Evolutionary conservation across 2,329 filamentous ascomycete genomes (phyloP).

Genomic region (Aspergillus felis): DNA sequence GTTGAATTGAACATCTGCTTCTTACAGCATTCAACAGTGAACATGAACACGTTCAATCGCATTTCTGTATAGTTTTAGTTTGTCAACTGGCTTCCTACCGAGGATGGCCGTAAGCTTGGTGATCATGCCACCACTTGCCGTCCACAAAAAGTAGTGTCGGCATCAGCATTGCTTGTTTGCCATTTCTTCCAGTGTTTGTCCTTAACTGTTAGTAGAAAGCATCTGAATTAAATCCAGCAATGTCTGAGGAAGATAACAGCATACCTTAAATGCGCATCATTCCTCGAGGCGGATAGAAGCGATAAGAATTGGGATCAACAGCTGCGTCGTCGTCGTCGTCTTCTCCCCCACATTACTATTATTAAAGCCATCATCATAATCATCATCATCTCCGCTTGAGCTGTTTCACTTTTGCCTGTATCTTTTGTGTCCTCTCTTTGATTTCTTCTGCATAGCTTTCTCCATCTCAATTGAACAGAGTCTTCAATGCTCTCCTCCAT

Average conservation of each 20-base stretch:
- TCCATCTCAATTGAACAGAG: neutral
- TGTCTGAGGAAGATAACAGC: neutral
- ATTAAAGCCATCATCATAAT: neutral
- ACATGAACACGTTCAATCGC: neutral
- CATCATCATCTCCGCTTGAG: neutral
- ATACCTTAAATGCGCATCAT: neutral
- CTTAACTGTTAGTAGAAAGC: too few relatives aligned
- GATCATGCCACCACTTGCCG: too few relatives aligned
- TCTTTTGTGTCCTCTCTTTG: neutral
- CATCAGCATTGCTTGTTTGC: too few relatives aligned
- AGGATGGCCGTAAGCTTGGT: too few relatives aligned
- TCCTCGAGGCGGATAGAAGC: neutral
- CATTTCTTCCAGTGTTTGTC: too few relatives aligned
- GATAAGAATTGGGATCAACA: neutral
- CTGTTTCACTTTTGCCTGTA: neutral
- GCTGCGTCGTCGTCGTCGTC: neutral
- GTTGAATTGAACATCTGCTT: neutral
- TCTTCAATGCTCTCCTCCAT: neutral
- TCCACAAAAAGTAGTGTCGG: too few relatives aligned
- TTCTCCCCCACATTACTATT: neutral
- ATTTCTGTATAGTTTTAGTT: neutral
- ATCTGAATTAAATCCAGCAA: too few relatives aligned
- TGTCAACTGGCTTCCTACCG: neutral
- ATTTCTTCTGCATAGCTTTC: neutral
- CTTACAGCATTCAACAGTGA: too few relatives aligned